Evolutionary conservation across 192 early-diverging fungal species (phyloP), one percentile per base, ranked within the genome.

Genomic region (Martensiomyces pterosporus): DNA sequence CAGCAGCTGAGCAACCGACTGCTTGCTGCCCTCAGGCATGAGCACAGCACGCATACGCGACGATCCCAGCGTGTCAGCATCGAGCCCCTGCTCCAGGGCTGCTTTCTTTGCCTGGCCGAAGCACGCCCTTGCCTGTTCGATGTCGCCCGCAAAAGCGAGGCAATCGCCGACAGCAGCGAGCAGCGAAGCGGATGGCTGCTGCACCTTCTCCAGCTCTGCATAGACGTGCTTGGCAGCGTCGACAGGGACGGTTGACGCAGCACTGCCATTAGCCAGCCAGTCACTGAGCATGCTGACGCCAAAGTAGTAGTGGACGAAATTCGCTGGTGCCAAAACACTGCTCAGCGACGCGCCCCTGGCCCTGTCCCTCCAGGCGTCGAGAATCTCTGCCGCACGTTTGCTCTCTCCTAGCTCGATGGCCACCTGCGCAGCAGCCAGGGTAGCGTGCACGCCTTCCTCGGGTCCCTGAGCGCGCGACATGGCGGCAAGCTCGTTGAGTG

Each of bases 251-350:
- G 55, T 54, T 43, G 39, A 9, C 36, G 12, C 16, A 14, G 24
- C 12, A 33, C 9, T 7, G 22, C 16, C 21, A 9, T 39, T 39
- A 13, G 39, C 25, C 35, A 73, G 36, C 49, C 58, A 61, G 39
- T 17, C 33, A 34, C 33, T 27, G 22, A 73, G 49, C 46, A 54
- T 39, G 26, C 53, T 35, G 17, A 54, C 47, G 2, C 69, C 69
- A 62, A 66, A 73, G 51, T 61, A 73, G 45, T 58, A 46, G 39
- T 51, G 58, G 2, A 14, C 54, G 55, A 73, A 73, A 21, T 33
- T 23, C 2, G 24, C 49, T 7, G 69, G 49, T 4, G 39, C 14
- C 3, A 26, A 23, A 21, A 54, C 25, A 18, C 29, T 16, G 14
- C 25, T 43, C 24, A 65, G 43, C 25, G 39, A 34, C n/a, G 50